A percentile compares a stretch with the other conserved stretches of the same genome.
phyloP scores from a whole-genome alignment of 306 rosid species.

The Calophaca sinica region DNA sequence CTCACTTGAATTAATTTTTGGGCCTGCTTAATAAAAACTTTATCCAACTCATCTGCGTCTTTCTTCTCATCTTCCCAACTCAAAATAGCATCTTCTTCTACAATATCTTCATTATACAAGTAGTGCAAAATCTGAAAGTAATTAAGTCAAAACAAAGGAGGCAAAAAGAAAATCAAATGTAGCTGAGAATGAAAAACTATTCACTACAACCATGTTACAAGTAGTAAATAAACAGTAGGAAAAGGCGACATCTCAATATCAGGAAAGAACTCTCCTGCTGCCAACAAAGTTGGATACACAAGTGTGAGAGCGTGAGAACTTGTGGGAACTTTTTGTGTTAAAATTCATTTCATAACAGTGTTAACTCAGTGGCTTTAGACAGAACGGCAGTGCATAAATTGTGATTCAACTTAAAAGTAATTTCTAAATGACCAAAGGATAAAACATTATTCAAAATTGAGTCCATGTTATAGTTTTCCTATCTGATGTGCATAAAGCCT shows the following conservation, averaged over 20 bases:
- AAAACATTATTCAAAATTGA: too few relatives aligned
- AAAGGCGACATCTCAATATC: background rate
- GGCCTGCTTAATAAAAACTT: conserved; percentile 77
- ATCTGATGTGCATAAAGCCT: too few relatives aligned
- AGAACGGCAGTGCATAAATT: too few relatives aligned
- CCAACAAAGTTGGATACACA: too few relatives aligned
- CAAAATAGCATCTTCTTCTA: conserved; percentile 88
- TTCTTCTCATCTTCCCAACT: conserved; percentile 91
- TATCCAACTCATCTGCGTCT: conserved; percentile 84
- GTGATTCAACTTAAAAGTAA: too few relatives aligned
- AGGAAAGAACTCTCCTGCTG: too few relatives aligned
- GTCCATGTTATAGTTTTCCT: too few relatives aligned
- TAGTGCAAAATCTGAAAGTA: conserved; percentile 67
- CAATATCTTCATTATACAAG: conserved; percentile 74
- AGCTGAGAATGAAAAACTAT: conserved; percentile 4
- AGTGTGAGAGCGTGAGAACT: too few relatives aligned
- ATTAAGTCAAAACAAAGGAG: conserved; percentile 5
- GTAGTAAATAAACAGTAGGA: background rate
- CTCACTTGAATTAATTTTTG: conserved; percentile 75
- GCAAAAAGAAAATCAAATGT: background rate
- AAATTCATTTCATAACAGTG: too few relatives aligned
- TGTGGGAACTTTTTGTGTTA: too few relatives aligned
- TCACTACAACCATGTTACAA: conserved; percentile 8
- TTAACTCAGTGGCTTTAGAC: too few relatives aligned
- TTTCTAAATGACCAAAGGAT: too few relatives aligned